Percentiles rank a stretch among this genome's conserved stretches.
These are phyloP conservation scores for Ceratobasidium sp. DNA, from an alignment of 1,284 basidiomycete genomes.

Conservation along the genomic window DNA sequence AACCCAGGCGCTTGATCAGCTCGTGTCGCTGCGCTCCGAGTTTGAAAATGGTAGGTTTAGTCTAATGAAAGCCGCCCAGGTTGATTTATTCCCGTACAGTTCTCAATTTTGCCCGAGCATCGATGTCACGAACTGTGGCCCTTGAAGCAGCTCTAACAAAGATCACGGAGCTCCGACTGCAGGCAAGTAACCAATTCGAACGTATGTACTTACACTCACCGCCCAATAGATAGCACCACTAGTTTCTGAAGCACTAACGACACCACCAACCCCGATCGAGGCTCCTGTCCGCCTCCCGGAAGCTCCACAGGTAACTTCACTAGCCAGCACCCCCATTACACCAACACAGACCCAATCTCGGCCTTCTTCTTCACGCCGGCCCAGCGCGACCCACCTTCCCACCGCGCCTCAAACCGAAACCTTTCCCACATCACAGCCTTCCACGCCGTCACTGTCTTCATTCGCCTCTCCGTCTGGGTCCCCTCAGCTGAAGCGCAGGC, in stretches of 20 bases:
- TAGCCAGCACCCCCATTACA: background rate
- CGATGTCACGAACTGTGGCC: conserved; percentile 11
- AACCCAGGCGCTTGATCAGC: conserved; percentile 5
- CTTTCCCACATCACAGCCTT: background rate
- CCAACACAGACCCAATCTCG: conserved; percentile 12
- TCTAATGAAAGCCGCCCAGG: background rate
- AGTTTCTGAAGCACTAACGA: background rate
- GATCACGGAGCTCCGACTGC: conserved; percentile 2
- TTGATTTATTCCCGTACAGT: conserved; percentile 2
- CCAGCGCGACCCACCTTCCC: no score
- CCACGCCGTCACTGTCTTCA: conserved; percentile 22
- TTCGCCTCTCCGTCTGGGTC: conserved; percentile 8
- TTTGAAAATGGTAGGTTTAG: conserved; percentile 10
- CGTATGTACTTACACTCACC: background rate
- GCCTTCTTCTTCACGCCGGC: no score
- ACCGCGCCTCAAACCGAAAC: no score
- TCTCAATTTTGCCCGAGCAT: conserved; percentile 25
- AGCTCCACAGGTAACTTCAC: conserved; percentile 11
- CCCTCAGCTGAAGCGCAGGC: conserved; percentile 29
- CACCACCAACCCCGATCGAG: background rate
- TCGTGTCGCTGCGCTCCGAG: conserved; percentile 13
- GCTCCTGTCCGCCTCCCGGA: background rate
- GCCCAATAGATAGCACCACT: conserved; percentile 1
- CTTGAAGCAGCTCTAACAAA: conserved; percentile 18
- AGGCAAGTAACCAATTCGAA: background rate